Percentiles rank a stretch among this genome's conserved stretches.
These are phyloP conservation scores for Eucalyptus regnans DNA, from an alignment of 345 rosid species.

Conservation along the genomic window DNA sequence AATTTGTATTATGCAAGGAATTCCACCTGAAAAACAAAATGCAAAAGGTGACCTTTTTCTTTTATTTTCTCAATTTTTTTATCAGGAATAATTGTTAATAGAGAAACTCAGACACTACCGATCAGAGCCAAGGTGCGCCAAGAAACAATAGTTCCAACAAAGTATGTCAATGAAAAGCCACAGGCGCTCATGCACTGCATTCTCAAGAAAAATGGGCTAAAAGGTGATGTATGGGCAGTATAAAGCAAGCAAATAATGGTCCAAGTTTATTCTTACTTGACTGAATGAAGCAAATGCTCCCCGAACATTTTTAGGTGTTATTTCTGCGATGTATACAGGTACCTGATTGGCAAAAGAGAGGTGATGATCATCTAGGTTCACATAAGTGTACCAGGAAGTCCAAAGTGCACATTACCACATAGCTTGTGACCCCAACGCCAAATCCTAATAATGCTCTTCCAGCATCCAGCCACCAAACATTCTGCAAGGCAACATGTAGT, in stretches of 20 bases:
- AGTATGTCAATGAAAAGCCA: background rate
- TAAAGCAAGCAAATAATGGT: background rate
- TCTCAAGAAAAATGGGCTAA: background rate
- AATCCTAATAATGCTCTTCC: background rate
- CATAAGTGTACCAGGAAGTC: background rate
- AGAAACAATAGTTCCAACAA: slow-evolving; percentile 2
- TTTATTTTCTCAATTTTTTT: background rate
- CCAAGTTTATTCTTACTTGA: background rate
- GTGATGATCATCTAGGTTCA: background rate
- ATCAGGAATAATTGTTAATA: background rate
- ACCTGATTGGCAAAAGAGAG: background rate
- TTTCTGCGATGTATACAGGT: background rate
- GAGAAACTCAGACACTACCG: background rate
- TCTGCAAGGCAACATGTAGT: background rate
- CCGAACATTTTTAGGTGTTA: slow-evolving; percentile 11
- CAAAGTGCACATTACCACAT: background rate
- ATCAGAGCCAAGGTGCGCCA: slow-evolving; percentile 8
- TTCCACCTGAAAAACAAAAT: background rate
- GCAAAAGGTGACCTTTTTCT: background rate
- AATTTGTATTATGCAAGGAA: slow-evolving; percentile 5
- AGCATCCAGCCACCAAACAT: background rate
- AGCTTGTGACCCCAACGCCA: background rate
- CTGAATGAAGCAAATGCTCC: slow-evolving; percentile 1
- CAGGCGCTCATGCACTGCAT: background rate
- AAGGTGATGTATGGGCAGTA: background rate